phyloP scores from a whole-genome alignment of 2,329 filamentous ascomycete species.

The Aspergillus pseudoviridinutans region DNA sequence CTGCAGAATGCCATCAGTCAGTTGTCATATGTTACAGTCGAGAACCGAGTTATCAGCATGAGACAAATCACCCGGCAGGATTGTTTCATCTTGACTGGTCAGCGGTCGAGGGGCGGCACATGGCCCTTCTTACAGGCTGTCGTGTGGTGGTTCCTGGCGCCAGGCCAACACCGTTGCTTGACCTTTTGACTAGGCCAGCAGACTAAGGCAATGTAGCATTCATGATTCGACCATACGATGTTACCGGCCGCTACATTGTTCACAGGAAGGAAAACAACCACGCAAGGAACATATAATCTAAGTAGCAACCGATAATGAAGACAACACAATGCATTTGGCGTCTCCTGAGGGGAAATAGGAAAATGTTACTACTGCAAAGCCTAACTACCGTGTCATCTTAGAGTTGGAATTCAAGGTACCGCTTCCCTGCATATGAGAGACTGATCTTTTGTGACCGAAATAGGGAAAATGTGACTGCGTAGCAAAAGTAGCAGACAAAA shows the following conservation, averaged over 20 bases:
- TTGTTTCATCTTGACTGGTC: slow-evolving; percentile 17
- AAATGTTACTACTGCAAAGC: too few relatives aligned
- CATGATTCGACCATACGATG: background rate
- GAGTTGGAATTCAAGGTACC: background rate
- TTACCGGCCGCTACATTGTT: background rate
- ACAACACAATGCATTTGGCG: background rate
- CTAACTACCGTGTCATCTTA: background rate
- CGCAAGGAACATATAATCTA: background rate
- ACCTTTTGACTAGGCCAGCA: background rate
- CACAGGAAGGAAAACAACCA: background rate
- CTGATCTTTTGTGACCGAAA: background rate
- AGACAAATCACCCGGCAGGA: slow-evolving; percentile 6
- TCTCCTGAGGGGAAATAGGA: background rate
- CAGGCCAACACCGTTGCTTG: slow-evolving; percentile 7
- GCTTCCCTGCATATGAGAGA: background rate
- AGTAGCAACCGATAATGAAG: background rate
- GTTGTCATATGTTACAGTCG: background rate
- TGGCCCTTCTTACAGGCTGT: slow-evolving; percentile 15
- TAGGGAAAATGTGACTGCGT: background rate
- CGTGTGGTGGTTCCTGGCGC: slow-evolving; percentile 17
- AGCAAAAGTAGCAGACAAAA: slow-evolving; percentile 1
- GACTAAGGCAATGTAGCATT: slow-evolving; percentile 1
- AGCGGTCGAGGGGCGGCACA: slow-evolving; percentile 6
- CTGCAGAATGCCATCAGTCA: background rate
- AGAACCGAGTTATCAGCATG: slow-evolving; percentile 2